Percentiles rank a stretch among this genome's conserved stretches.
Conservation (phyloP, 2,329 filamentous ascomycete genomes). For the Verticillium isaacii region DNA sequence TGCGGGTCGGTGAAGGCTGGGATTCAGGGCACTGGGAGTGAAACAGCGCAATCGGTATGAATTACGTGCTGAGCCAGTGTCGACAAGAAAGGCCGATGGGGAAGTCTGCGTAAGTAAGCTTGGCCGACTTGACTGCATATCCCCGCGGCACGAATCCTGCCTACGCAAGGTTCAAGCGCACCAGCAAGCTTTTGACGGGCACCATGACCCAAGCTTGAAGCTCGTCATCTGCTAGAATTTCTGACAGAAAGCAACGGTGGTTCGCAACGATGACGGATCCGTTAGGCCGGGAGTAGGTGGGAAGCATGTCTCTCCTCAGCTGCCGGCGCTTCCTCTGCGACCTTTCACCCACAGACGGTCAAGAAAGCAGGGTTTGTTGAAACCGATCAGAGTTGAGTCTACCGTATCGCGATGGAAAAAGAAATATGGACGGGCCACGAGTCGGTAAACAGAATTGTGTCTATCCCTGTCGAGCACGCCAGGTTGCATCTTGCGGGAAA, state of each 20-base stretch:
- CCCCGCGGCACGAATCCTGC: not conserved
- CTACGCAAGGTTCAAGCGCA: not conserved
- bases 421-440: not conserved
- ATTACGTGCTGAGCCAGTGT: not conserved
- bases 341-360: not conserved
- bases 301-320: not conserved
- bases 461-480: no score
- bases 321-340: not conserved
- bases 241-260: not conserved
- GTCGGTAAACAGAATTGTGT: no score
- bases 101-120: no score
- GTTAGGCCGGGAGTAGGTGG: not conserved
- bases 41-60: not conserved
- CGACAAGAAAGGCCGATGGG: not conserved
- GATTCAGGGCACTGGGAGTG: not conserved
- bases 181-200: not conserved
- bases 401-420: not conserved
- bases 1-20: not conserved
- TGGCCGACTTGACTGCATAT: not conserved
- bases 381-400: not conserved
- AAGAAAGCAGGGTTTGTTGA: not conserved
- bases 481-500: no score
- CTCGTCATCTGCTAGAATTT: not conserved
- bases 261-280: not conserved
- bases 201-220: not conserved